These are phyloP conservation scores for Xylariaceae sp. DNA, from an alignment of 2,329 filamentous ascomycete genomes.

Conservation along the genomic window DNA sequence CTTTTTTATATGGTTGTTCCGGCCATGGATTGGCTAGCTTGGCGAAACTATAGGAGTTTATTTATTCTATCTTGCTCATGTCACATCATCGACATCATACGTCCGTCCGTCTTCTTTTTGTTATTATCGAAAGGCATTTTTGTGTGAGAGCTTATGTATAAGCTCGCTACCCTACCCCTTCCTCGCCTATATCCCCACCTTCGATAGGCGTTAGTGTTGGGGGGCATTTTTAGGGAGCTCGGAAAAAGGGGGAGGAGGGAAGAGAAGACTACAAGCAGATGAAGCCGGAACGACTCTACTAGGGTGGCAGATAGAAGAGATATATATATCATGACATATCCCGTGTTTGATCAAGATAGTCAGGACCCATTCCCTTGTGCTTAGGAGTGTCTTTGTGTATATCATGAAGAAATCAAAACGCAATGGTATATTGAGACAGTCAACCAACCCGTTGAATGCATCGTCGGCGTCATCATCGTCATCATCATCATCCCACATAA, in stretches of 20 bases:
- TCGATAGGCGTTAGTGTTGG: too few species aligned
- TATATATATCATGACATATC: too few species aligned
- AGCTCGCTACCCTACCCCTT: too few species aligned
- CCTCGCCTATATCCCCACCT: too few species aligned
- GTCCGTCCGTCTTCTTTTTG: not conserved
- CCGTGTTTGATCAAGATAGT: not conserved
- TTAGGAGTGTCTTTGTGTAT: too few species aligned
- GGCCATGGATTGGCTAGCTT: constrained; percentile 4
- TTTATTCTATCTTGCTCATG: constrained; percentile 10
- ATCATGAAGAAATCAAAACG: not conserved
- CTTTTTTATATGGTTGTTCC: not conserved
- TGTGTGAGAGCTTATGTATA: too few species aligned
- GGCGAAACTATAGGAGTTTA: constrained; percentile 25
- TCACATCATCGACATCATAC: not conserved
- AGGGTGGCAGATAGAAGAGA: too few species aligned
- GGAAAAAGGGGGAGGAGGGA: too few species aligned
- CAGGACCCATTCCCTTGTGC: too few species aligned
- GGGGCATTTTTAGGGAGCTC: too few species aligned
- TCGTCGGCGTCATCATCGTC: not conserved
- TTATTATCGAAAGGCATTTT: not conserved
- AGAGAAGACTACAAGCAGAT: too few species aligned
- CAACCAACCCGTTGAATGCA: not conserved
- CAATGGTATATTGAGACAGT: not conserved
- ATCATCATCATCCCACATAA: not conserved
- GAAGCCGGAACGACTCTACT: too few species aligned